Conservation (phyloP, 305 asterid species). For the Monarda citriodora region DNA sequence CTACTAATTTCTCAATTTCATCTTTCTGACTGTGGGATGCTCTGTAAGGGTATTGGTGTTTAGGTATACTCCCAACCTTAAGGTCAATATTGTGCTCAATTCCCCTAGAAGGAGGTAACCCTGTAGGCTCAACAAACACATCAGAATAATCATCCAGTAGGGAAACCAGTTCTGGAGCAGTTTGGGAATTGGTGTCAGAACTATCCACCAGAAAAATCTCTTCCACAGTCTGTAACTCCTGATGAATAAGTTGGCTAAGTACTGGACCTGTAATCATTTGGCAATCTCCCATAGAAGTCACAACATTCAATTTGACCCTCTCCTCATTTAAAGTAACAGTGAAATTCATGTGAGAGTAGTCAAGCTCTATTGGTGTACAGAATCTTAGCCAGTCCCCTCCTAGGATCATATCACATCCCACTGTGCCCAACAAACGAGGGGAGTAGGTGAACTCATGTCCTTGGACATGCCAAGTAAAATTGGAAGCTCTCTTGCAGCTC, state of each 20-base stretch:
- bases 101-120: neutral
- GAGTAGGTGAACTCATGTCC: neutral
- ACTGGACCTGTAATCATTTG: neutral
- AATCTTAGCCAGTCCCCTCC: neutral
- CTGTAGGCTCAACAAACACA: neutral
- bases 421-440: fast-evolving
- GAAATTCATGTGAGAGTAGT: neutral
- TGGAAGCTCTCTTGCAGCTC: neutral
- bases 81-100: neutral
- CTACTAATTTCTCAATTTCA: neutral
- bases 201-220: neutral
- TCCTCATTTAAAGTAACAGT: fast-evolving
- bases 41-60: neutral
- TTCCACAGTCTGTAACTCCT: fast-evolving
- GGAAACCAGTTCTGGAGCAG: neutral
- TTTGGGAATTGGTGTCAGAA: too few relatives aligned
- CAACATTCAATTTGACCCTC: neutral
- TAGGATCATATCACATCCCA: neutral
- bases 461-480: neutral
- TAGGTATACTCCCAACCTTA: neutral
- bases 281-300: neutral
- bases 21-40: neutral
- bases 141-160: neutral
- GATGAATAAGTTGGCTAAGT: neutral
- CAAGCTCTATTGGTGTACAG: neutral